Base-by-base conservation (phyloP, 2,329 filamentous ascomycete genomes). In the Teratosphaeria epicoccoides region DNA sequence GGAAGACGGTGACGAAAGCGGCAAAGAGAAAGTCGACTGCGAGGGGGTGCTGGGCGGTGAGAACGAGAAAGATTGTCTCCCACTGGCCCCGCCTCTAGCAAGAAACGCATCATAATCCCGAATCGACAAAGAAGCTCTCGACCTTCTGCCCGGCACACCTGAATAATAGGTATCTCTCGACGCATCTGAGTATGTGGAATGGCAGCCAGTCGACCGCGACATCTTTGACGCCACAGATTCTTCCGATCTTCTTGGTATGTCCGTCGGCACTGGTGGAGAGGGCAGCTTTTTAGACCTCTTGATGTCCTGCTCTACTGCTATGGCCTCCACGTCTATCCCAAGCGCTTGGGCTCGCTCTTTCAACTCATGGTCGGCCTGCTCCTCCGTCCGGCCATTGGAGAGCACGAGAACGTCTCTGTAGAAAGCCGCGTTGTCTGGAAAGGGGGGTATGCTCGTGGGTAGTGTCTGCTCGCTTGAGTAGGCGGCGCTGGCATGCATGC, bases 21-120 rank as follows among this genome's bases (percentile, higher is more conserved):
- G 61, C 14, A 68, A 53, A 6, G 66, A 68, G 25, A 64, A 61
- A 10, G 62, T 58, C 6, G 66, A 65, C 20, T 60, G 57, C 4
- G 61, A 60, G 12, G 64, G 64, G 23, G 63, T 62, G 4, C 60
- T 53, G 14, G 58, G 53, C 20, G 63, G 61, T 20, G 64, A 63
- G 23, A 63, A 63, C 11, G 59, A 62, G 3, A 64, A 51, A 6
- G 64, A 66, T 14, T 61, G 52, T 29, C 60, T 53, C 17, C 58
- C 59, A 24, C 60, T 53, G 7, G 56, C 50, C 6, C 55, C 55
- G 5, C 63, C 60, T 23, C 61, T 57, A 12, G 60, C 56, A 20
- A 68, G 51, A 50, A 66, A 64, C 4, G 59, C 59, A 52, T 68
- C 66, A 49, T 67, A 67, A 50, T 68, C 65, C 45, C 59, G 61